Evolutionary conservation across 2,329 filamentous ascomycete species (phyloP), one percentile per base, ranked within the genome.

Genomic region (Epichloe hybrida): DNA sequence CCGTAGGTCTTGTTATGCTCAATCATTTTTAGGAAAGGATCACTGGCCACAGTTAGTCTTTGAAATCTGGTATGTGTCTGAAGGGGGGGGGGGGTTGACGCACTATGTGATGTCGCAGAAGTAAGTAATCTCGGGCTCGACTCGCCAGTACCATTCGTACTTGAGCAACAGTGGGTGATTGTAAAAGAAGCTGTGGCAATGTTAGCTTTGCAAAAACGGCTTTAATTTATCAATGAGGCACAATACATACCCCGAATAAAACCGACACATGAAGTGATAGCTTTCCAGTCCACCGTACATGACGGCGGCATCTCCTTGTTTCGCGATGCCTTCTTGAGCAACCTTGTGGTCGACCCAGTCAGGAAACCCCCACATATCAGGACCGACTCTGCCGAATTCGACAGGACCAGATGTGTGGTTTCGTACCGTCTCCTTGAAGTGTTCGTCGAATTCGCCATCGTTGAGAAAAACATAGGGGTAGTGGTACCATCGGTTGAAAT

Each of bases 61-160:
- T 12, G 38, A 15, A 12, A 5, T 9, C 20, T 21, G n/a, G 27
- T 17, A 2, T 4, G 4, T 17, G 36, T 7, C 31, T 8, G 20
- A 17, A 17, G 17, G 17, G 17, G 17, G 17, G 17, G 3, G 11
- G 1, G 41, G 23, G 15, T 5, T 20, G 3, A 58, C 62, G 42
- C 81, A 91, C 87, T 98, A 98, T 57, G 93, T 98, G 59, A 98
- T 97, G 66, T 98, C 93, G 69, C 93, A 98, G 73, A 98, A 98
- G 73, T 97, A 98, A 72, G 91, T 96, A 79, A 98, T 97, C 70
- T 98, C 93, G 57, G 93, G 93, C 76, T 98, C 93, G 60, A 98
- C 75, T 56, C 93, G 88, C 93, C 93, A 98, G 74, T 98, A 98
- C 93, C 93, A 98, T 65, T 97, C 89, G 70, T 97, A 98, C 69